Conservation (phyloP, 345 rosid genomes). For the Dipteronia sinensis region DNA sequence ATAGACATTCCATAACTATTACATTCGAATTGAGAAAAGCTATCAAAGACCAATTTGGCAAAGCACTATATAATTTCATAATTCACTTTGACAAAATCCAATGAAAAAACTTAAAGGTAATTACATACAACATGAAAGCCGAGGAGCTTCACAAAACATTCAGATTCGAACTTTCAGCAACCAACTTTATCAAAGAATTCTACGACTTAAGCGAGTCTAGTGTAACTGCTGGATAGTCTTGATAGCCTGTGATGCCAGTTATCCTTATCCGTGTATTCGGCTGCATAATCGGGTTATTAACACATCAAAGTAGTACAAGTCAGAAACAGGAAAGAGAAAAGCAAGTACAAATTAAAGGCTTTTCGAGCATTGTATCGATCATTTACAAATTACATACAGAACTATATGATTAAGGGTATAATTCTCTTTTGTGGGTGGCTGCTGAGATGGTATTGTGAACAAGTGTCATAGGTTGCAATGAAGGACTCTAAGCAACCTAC, state of each 20-base stretch:
- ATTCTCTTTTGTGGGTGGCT: background rate
- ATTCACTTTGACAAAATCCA: background rate
- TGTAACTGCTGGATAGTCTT: constrained; percentile 66
- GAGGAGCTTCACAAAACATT: constrained; percentile 4
- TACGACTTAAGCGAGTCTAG: constrained; percentile 31
- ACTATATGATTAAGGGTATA: background rate
- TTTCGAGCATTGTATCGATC: background rate
- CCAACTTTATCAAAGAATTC: background rate
- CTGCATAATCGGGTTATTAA: constrained; percentile 43
- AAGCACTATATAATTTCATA: background rate
- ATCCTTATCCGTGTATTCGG: constrained; percentile 89
- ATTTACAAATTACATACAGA: background rate
- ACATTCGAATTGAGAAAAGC: background rate
- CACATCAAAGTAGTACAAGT: background rate
- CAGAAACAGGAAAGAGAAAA: background rate
- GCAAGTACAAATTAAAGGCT: background rate
- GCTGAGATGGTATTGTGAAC: background rate
- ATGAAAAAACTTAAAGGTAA: background rate
- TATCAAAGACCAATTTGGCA: background rate
- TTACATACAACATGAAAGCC: constrained; percentile 24
- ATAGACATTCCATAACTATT: background rate
- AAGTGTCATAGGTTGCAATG: background rate
- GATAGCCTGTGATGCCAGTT: constrained; percentile 79
- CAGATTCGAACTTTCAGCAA: background rate
- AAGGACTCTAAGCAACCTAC: background rate